Evolutionary conservation across 2,329 filamentous ascomycete species (phyloP).

Genomic region (Pseudocercospora crystallina): DNA sequence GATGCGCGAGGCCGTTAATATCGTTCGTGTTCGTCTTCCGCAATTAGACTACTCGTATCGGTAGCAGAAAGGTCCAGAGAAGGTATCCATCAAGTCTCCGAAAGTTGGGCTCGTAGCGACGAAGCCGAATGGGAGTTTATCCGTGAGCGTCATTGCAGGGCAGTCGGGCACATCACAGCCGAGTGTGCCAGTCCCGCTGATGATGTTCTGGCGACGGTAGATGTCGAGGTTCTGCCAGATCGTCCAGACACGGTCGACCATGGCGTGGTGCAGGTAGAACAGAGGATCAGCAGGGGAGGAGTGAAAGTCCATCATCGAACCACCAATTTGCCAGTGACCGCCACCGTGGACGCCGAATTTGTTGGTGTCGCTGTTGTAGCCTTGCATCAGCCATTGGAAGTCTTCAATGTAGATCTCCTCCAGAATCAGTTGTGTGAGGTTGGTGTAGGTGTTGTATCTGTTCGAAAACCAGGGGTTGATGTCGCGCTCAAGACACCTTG

Average conservation of each 20-base stretch:
- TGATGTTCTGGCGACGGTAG: constrained; percentile 37
- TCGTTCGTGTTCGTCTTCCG: too few species aligned
- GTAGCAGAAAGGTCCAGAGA: constrained; percentile 35
- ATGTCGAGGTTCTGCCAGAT: constrained; percentile 53
- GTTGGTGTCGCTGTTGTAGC: constrained; percentile 30
- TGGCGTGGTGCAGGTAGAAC: constrained; percentile 52
- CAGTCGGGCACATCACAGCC: constrained; percentile 44
- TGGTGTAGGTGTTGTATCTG: constrained; percentile 23
- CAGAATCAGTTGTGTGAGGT: constrained; percentile 21
- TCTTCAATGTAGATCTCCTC: constrained; percentile 24
- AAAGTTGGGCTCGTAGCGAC: constrained; percentile 28
- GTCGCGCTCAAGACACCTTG: constrained; percentile 24
- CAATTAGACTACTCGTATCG: constrained; percentile 30
- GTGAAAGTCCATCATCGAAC: constrained; percentile 47
- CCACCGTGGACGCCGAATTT: constrained; percentile 43
- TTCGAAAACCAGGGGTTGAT: constrained; percentile 25
- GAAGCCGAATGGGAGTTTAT: constrained; percentile 38
- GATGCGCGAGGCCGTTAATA: too few species aligned
- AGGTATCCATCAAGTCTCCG: constrained; percentile 34
- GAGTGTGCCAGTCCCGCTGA: constrained; percentile 48
- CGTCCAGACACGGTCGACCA: constrained; percentile 45
- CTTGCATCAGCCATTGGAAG: constrained; percentile 33
- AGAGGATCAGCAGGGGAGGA: constrained; percentile 48
- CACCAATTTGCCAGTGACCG: constrained; percentile 50
- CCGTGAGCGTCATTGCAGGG: constrained; percentile 47